phyloP scores from a whole-genome alignment of 2,329 filamentous ascomycete genomes.

The Parasarocladium wereldwijsianum region DNA sequence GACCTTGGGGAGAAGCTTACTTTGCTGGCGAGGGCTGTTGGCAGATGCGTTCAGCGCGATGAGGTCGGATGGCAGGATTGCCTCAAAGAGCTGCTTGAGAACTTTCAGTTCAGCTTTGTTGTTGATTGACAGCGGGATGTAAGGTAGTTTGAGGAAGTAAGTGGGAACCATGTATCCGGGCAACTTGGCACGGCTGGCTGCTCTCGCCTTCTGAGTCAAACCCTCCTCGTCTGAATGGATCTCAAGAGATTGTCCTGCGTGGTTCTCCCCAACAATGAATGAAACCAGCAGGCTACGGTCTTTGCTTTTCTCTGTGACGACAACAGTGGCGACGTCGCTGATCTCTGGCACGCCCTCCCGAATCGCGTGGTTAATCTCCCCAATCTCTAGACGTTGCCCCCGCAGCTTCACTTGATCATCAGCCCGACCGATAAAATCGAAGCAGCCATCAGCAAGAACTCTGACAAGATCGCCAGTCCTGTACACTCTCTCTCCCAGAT shows the following conservation, averaged over 20 bases:
- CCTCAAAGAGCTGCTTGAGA: conserved; percentile 51
- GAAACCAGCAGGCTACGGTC: conserved; percentile 74
- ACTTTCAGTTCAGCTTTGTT: conserved; percentile 74
- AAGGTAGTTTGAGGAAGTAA: conserved; percentile 57
- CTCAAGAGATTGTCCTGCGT: conserved; percentile 7
- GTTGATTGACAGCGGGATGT: conserved; percentile 70
- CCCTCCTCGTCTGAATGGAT: conserved; percentile 16
- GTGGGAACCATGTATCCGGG: conserved; percentile 87
- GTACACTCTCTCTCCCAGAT: conserved; percentile 52
- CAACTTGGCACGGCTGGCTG: conserved; percentile 53
- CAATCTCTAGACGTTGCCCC: conserved; percentile 77
- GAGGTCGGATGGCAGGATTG: conserved; percentile 44
- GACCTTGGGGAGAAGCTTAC: conserved; percentile 8
- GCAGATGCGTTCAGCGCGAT: conserved; percentile 33
- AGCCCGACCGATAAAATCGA: conserved; percentile 75
- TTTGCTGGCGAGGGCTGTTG: conserved; percentile 1
- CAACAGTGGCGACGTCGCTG: conserved; percentile 60
- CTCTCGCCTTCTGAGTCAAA: conserved; percentile 32
- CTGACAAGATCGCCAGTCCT: conserved; percentile 81
- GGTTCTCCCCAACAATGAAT: conserved; percentile 37
- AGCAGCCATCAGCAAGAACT: conserved; percentile 63
- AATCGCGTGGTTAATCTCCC: conserved; percentile 80
- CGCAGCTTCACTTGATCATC: conserved; percentile 90
- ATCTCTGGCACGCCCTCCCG: conserved; percentile 41
- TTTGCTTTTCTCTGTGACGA: conserved; percentile 52